Conservation (phyloP, 1,139 yeast genomes). For the Yamadazyma friedrichii region DNA sequence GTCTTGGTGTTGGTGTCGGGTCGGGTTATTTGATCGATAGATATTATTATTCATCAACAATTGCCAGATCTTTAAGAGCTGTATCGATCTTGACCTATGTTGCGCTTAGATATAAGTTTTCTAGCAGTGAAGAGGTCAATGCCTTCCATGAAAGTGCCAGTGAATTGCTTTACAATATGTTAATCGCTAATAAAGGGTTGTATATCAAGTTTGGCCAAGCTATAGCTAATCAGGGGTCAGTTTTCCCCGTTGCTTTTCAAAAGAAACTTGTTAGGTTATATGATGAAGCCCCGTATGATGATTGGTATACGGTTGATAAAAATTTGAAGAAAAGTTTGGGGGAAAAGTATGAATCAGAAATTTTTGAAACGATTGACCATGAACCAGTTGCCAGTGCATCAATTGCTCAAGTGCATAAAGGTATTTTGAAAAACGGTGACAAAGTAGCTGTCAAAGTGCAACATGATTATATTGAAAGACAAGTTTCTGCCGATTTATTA, state of each 20-base stretch:
- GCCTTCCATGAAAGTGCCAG: slow-evolving; percentile 63
- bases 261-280: slow-evolving; percentile 54
- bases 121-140: slow-evolving; percentile 38
- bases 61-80: slow-evolving; percentile 53
- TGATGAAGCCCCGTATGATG: slow-evolving; percentile 69
- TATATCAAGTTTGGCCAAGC: slow-evolving; percentile 78
- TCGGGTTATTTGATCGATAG: slow-evolving; percentile 37
- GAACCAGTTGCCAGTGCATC: slow-evolving; percentile 69
- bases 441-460: slow-evolving; percentile 70
- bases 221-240: slow-evolving; percentile 65
- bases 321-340: slow-evolving; percentile 50
- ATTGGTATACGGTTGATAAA: slow-evolving; percentile 53
- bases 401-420: slow-evolving; percentile 72
- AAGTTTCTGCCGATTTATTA: slow-evolving; percentile 55
- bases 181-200: slow-evolving; percentile 63
- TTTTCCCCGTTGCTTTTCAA: slow-evolving; percentile 65
- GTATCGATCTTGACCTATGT: slow-evolving; percentile 47
- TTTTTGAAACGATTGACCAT: slow-evolving; percentile 49
- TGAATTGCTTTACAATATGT: slow-evolving; percentile 49
- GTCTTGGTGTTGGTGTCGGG: neutral
- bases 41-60: slow-evolving; percentile 45
- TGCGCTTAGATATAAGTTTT: slow-evolving; percentile 60
- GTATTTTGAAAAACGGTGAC: slow-evolving; percentile 46
- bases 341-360: slow-evolving; percentile 37
- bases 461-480: slow-evolving; percentile 58